Conservation (phyloP, 257 asterid genomes). For the Ilex asprella region DNA sequence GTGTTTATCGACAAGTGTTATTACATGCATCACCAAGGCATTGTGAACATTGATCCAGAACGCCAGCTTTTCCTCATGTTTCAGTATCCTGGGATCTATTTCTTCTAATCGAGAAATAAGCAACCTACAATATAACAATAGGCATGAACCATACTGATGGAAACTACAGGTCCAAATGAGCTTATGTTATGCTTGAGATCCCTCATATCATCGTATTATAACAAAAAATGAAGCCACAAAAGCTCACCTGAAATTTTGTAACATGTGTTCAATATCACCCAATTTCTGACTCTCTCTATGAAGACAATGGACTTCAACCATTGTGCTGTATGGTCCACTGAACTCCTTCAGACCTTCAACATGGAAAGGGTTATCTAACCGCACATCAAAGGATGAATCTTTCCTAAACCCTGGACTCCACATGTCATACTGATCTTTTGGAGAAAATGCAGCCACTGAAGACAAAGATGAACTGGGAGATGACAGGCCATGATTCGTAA, state of each 20-base stretch:
- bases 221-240: background rate
- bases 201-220: too few species aligned
- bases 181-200: too few species aligned
- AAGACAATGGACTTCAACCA: slow-evolving; percentile 84
- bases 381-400: slow-evolving; percentile 76
- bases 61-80: slow-evolving; percentile 83
- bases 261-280: slow-evolving; percentile 60
- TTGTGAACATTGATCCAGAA: slow-evolving; percentile 97
- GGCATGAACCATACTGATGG: background rate
- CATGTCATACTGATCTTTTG: slow-evolving; percentile 59
- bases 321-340: slow-evolving; percentile 98
- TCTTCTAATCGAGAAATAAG: slow-evolving; percentile 85
- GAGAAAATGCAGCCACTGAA: slow-evolving; percentile 73
- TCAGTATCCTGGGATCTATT: slow-evolving; percentile 69
- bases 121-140: slow-evolving; percentile 38
- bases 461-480: slow-evolving; percentile 87
- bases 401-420: slow-evolving; percentile 88
- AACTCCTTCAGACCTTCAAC: slow-evolving; percentile 90
- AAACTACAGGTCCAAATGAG: too few species aligned
- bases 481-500: slow-evolving; percentile 54
- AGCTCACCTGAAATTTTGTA: slow-evolving; percentile 70
- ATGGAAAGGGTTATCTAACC: slow-evolving; percentile 87
- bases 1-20: background rate
- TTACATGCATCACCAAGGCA: slow-evolving; percentile 97
- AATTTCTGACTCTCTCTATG: slow-evolving; percentile 74